Conservation (phyloP, 352 stramenopile genomes). For the Globisporangium echinulatum region DNA sequence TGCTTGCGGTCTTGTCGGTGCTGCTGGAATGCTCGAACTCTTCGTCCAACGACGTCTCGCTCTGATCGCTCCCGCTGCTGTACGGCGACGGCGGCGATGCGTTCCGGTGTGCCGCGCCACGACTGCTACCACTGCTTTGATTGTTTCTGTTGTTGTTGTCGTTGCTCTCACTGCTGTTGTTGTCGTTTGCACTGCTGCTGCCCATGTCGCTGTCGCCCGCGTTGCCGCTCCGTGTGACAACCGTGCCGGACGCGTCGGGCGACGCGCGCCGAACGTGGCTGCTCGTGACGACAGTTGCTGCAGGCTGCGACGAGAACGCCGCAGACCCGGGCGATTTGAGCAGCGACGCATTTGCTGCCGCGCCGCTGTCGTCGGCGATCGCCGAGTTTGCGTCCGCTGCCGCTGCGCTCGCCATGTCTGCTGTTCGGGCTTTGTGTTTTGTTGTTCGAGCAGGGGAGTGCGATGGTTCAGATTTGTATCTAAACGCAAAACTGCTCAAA, state of each 20-base stretch:
- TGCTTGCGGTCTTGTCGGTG: background rate
- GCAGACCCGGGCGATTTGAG: conserved; percentile 17
- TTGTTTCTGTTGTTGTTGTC: background rate
- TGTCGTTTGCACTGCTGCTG: background rate
- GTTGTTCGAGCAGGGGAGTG: no score
- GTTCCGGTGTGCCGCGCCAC: background rate
- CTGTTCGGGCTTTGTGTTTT: no score
- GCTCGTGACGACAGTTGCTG: conserved; percentile 24
- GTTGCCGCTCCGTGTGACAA: no score
- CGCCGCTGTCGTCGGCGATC: background rate
- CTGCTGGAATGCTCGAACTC: background rate
- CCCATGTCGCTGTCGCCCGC: background rate
- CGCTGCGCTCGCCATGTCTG: background rate
- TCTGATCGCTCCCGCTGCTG: conserved; percentile 12
- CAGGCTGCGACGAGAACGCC: conserved; percentile 32
- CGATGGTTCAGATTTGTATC: no score
- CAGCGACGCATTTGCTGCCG: background rate
- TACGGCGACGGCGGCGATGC: conserved; percentile 4
- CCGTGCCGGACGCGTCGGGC: conserved; percentile 6
- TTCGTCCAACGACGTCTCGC: conserved; percentile 15
- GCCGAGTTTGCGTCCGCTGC: background rate
- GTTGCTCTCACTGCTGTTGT: conserved; percentile 6
- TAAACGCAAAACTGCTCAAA: no score
- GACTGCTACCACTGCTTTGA: background rate
- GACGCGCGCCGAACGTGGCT: conserved; percentile 18